Percentiles rank a stretch among this genome's conserved stretches.
phyloP scores from a whole-genome alignment of 2,329 filamentous ascomycete species.

The Dactylellina sp. region DNA sequence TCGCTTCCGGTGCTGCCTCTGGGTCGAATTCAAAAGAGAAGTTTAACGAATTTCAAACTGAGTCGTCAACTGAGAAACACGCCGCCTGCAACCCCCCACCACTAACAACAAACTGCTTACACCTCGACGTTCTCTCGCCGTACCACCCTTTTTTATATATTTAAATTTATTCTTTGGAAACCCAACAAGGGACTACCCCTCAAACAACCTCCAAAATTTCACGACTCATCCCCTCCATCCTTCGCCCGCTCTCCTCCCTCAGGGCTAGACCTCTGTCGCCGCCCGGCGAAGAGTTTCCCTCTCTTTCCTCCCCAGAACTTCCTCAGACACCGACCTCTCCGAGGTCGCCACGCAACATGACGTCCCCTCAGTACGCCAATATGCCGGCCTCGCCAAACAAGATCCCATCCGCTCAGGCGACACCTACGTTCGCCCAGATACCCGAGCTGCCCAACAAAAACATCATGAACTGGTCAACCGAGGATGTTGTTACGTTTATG shows the following conservation, averaged over 20 bases:
- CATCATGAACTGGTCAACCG: constrained; percentile 82
- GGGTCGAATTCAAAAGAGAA: constrained; percentile 14
- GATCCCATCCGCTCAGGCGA: constrained; percentile 55
- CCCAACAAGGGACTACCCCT: constrained; percentile 54
- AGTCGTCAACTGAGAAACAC: constrained; percentile 20
- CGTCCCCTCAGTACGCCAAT: constrained; percentile 54
- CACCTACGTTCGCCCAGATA: constrained; percentile 62
- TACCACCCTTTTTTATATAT: constrained; percentile 2
- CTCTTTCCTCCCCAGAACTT: constrained; percentile 51
- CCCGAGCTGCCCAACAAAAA: constrained; percentile 72
- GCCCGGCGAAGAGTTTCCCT: constrained; percentile 54
- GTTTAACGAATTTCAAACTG: constrained; percentile 18
- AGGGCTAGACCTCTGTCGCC: constrained; percentile 56
- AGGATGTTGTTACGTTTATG: constrained; percentile 92
- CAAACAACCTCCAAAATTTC: constrained; percentile 57
- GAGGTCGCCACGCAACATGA: constrained; percentile 56
- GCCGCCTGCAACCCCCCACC: constrained; percentile 10
- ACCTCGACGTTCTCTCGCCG: constrained; percentile 1
- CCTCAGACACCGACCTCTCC: constrained; percentile 56
- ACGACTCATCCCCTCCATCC: constrained; percentile 57
- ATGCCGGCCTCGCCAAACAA: constrained; percentile 56
- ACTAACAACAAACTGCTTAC: neutral
- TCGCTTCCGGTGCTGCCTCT: neutral
- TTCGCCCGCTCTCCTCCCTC: constrained; percentile 58
- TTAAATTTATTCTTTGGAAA: constrained; percentile 11